Evolutionary conservation across 345 rosid genomes (phyloP), one percentile per base, ranked within the genome.

Genomic region (Moricandia arvensis): DNA sequence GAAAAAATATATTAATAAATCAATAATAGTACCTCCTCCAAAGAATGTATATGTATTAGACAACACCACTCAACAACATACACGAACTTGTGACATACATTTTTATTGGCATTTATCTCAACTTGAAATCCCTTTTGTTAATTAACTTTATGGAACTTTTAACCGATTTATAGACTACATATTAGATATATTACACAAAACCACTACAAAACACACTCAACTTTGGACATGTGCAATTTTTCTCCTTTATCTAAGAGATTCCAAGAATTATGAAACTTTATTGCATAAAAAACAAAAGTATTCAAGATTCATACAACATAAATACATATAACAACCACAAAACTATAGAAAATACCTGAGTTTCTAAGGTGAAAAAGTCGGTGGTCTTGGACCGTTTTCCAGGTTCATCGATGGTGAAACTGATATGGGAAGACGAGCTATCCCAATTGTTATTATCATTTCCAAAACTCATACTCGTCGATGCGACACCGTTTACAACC

Each of bases 361-460:
- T 81, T 75, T 91, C 99, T 84, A 92, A 89, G 75, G 78, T 86
- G 76, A 83, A 87, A 37, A 88, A 58, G 45, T 88, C 96, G 1
- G 89, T 80, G 59, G 70, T 87, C 83, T 86, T 88, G 24, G 82
- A 74, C n/a, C 88, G 83, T 75, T 91, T 90, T 58, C 75, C 83
- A 4, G 91, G 76, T 37, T 87, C 87, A 57, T 73, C 78, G 68
- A 79, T 73, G 84, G 83, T 34, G 93, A 90, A 81, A 91, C 91
- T 78, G 69, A 87, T 74, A 84, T 92, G 81, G 79, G 91, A 53
- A 68, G 81, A 79, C 13, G 88, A 34, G 74, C 80, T 86, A 13
- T 90, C 93, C 99, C 99, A 95, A 10, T 88, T 80, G 72, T 79
- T 73, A 73, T 31, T 62, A 38, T 68, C n/a, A 51, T 89, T 74